These are phyloP conservation scores for Suillus brevipes DNA, from an alignment of 768 basidiomycete genomes.

Conservation along the genomic window DNA sequence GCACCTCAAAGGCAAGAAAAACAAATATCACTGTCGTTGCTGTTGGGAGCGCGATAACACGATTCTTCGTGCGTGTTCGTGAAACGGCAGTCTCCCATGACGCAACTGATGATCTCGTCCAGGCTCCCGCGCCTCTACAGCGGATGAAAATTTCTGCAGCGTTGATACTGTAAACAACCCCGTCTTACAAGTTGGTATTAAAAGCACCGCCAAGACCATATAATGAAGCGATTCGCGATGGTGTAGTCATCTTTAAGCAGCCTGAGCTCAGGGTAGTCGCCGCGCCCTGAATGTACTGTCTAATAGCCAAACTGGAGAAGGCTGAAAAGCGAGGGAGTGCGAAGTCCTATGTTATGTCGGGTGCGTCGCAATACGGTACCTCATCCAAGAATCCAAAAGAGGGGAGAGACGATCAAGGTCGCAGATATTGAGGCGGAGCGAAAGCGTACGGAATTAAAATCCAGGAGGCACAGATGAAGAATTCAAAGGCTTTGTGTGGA, in stretches of 20 bases:
- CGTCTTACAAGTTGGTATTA: too few species aligned
- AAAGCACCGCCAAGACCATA: too few species aligned
- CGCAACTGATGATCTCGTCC: too few species aligned
- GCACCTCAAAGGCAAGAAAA: neutral
- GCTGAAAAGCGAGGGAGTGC: conserved; percentile 8
- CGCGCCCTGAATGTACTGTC: conserved; percentile 16
- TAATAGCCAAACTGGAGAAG: conserved; percentile 15
- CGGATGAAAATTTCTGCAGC: too few species aligned
- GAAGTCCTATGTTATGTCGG: conserved; percentile 14
- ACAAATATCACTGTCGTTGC: neutral
- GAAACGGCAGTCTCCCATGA: too few species aligned
- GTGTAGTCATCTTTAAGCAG: conserved; percentile 14
- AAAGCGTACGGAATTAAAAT: neutral
- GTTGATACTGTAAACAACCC: too few species aligned
- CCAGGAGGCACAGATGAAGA: neutral
- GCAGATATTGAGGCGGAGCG: neutral
- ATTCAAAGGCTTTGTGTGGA: neutral
- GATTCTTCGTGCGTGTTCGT: neutral
- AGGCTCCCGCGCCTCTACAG: too few species aligned
- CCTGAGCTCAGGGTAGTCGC: conserved; percentile 17
- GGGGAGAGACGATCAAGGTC: neutral
- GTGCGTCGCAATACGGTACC: conserved; percentile 16
- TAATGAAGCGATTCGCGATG: conserved; percentile 11
- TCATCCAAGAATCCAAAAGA: conserved; percentile 3
- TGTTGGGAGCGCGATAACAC: neutral